Conservation (phyloP, 192 early-diverging fungal genomes). For the Lobulomyces angularis region DNA sequence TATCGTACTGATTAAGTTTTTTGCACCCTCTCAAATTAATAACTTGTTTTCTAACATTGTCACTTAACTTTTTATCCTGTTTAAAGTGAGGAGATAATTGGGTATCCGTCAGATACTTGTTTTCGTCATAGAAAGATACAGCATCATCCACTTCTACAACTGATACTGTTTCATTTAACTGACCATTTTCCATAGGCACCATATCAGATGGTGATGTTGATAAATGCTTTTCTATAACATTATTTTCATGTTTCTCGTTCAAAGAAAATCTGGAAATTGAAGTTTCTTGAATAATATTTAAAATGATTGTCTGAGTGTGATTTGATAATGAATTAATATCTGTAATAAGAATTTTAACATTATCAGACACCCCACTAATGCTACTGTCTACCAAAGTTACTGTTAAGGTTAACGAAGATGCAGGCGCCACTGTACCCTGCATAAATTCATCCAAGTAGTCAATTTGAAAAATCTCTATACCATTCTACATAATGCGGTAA, state of each 20-base stretch:
- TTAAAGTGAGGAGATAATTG: too few relatives aligned
- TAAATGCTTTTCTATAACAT: not conserved
- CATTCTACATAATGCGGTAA: too few relatives aligned
- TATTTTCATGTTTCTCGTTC: not conserved
- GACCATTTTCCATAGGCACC: conserved; percentile 1
- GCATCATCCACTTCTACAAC: conserved; percentile 12
- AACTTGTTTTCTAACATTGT: too few relatives aligned
- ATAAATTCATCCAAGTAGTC: conserved; percentile 42
- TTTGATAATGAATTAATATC: conserved; percentile 54
- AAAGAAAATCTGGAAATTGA: not conserved
- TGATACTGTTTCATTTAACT: too few relatives aligned
- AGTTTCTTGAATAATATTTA: conserved; percentile 51
- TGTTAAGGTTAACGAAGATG: conserved; percentile 35
- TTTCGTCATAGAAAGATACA: conserved; percentile 6
- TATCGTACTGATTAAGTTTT: conserved; percentile 34
- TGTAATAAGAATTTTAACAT: conserved; percentile 58
- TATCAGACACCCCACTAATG: conserved; percentile 55
- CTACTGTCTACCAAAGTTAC: conserved; percentile 49
- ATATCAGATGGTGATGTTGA: not conserved
- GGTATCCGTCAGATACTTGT: too few relatives aligned
- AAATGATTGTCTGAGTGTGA: conserved; percentile 42
- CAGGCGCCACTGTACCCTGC: conserved; percentile 44
- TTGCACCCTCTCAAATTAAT: conserved; percentile 59
- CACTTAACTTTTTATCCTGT: too few relatives aligned
- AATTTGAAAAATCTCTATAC: conserved; percentile 44